Evolutionary conservation across 768 basidiomycete genomes (phyloP), one percentile per base, ranked within the genome.

Genomic region (Russula sp.): DNA sequence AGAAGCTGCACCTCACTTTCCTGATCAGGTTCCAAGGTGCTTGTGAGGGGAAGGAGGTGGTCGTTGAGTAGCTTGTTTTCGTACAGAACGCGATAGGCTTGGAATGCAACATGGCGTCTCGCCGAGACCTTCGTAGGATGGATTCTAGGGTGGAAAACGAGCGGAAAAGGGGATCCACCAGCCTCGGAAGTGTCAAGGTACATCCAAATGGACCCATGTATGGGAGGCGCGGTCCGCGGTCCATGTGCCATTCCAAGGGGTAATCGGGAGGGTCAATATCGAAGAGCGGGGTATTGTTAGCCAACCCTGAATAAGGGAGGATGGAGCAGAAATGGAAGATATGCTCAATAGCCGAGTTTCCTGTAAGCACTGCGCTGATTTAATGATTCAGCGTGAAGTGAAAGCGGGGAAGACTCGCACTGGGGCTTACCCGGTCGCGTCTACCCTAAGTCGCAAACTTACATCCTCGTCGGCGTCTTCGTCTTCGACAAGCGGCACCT

Each of bases 241-340:
- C 72, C 5, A 81, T 73, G 72, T 89, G 84, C 85, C 85, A 86
- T 5, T 84, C 85, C 64, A 83, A 77, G 1, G 79, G 79, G 62
- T 83, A 80, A 22, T 86, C 85, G 0, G 84, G 86, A 8, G 86
- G 87, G 66, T 89, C 83, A 10, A 86, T 78, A 54, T 88, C 88
- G 65, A 84, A 88, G 0, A 90, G 72, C 0, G 87, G 83, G 32
- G 79, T 75, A 51, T 84, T 81, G 9, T 74, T 76, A 14, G 84
- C 81, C 16, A 81, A 78, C 10, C 78, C 76, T 16, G 78, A 72
- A 63, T 77, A 78, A 1, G 87, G 85, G 48, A 92, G 83, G 30
- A 88, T 79, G 3, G 86, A 78, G 68, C 90, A 92, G 72, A 91
- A 92, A 69, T 90, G 86, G 44, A 82, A 78, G 24, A 94, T 75